Base-by-base conservation (phyloP, 2,329 filamentous ascomycete species). In the Exserohilum turcica region DNA sequence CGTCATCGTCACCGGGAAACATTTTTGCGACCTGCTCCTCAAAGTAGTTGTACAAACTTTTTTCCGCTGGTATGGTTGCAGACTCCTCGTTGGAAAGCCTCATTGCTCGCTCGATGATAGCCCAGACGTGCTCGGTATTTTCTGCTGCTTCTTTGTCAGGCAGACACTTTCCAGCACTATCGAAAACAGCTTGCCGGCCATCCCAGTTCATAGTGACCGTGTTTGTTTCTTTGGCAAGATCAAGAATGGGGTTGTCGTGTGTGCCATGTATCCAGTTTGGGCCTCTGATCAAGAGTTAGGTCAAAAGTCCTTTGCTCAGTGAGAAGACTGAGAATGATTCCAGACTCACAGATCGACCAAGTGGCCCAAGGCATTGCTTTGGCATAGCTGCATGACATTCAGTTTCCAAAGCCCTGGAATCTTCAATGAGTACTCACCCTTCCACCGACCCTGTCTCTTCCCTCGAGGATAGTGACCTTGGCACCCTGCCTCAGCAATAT, bases 181-280 rank as follows among this genome's bases (percentile, higher is more conserved):
- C 80, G 53, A 85, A 84, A 0, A 87, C 74, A 28, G 81, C 77
- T 19, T 84, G 81, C 4, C 76, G 77, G 6, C 79, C 78, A 40
- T 86, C 84, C 71, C 80, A 82, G 38, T 77, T 78, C 64, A 82
- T 77, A 2, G 80, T 74, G 8, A 72, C 59, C 0, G 83, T 90
- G 1, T 78, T 75, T 0, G 86, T 90, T 57, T 83, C 76, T 59
- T 80, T 82, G 10, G 86, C 87, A 15, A 91, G 76, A 37, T 88
- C 84, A 33, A 87, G 71, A 13, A 91, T 88, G 0, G 88, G 86
- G 65, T 91, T 92, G 57, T 86, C 79, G 0, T 83, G 77, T 5
- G 86, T 90, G 29, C 89, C 88, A 55, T 92, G 88, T 45, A 92
- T 90, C 88, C 88, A 92, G 64, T 91, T 92, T n/a, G 88, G 86